These are phyloP conservation scores for Grosmannia serpens DNA, from an alignment of 2,329 filamentous ascomycete species.

Conservation along the genomic window DNA sequence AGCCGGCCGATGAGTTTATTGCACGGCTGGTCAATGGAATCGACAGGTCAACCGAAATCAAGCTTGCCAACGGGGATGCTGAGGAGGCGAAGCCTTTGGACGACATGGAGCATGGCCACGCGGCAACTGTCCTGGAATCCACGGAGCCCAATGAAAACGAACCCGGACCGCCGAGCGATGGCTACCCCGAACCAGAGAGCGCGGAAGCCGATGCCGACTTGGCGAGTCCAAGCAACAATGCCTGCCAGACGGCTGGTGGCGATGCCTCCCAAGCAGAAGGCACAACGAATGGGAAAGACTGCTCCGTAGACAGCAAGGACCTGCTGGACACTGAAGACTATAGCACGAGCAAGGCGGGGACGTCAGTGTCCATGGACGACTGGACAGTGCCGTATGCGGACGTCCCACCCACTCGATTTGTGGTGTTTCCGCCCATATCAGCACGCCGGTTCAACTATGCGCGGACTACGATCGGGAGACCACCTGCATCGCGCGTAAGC, in stretches of 20 bases:
- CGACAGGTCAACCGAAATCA: slow-evolving; percentile 5
- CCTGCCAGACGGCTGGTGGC: not conserved
- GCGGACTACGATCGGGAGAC: slow-evolving; percentile 29
- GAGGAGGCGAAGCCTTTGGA: not conserved
- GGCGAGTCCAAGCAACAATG: not conserved
- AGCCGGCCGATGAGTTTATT: slow-evolving; percentile 21
- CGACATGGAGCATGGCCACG: slow-evolving; percentile 9
- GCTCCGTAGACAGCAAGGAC: not conserved
- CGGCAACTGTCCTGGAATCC: slow-evolving; percentile 8
- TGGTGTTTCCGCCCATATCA: slow-evolving; percentile 60
- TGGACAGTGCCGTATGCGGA: slow-evolving; percentile 39
- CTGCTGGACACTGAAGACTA: not conserved
- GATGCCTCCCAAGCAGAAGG: not conserved
- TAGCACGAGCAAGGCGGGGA: slow-evolving; percentile 10
- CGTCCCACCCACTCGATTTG: slow-evolving; percentile 62
- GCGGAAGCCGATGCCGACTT: not conserved
- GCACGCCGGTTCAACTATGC: slow-evolving; percentile 36
- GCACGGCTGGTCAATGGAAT: slow-evolving; percentile 19
- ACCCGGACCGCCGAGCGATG: not conserved
- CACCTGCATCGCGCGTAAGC: slow-evolving; percentile 23
- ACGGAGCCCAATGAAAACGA: slow-evolving; percentile 9
- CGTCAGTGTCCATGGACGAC: slow-evolving; percentile 18
- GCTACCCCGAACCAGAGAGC: not conserved
- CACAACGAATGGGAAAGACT: not conserved
- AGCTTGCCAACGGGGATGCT: not conserved